These are phyloP conservation scores for Ziziphus jujuba DNA, from an alignment of 306 rosid species.

Conservation along the genomic window DNA sequence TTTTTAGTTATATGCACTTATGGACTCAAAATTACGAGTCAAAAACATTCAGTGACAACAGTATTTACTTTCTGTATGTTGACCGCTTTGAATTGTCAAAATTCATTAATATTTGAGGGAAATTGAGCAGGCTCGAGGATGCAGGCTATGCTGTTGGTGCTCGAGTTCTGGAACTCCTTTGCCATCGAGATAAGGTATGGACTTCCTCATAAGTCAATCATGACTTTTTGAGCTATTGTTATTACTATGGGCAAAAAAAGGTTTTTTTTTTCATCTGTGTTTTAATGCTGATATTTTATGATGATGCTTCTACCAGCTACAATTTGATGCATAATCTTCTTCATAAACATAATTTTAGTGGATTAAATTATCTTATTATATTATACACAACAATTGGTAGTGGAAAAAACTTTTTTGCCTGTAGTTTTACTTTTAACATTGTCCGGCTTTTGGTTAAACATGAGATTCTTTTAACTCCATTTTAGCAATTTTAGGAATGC, in stretches of 20 bases:
- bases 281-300: too few species aligned
- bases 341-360: too few species aligned
- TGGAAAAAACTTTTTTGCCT: too few species aligned
- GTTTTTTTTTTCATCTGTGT: too few species aligned
- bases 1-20: background rate
- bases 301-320: too few species aligned
- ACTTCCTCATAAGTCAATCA: slow-evolving; percentile 2
- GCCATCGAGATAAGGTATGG: slow-evolving; percentile 93
- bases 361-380: too few species aligned
- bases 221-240: background rate
- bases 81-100: background rate
- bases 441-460: too few species aligned
- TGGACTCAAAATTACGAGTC: background rate
- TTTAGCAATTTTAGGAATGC: background rate
- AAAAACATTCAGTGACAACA: background rate
- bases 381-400: too few species aligned
- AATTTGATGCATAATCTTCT: too few species aligned
- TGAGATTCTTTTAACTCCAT: background rate
- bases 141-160: slow-evolving; percentile 99
- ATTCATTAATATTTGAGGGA: slow-evolving; percentile 12
- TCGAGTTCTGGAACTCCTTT: slow-evolving; percentile 89
- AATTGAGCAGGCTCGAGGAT: slow-evolving; percentile 76
- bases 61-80: background rate
- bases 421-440: too few species aligned
- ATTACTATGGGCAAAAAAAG: too few species aligned